Evolutionary conservation across 495 filamentous ascomycete species (phyloP).

Genomic region (Penicillium ochrochloron): DNA sequence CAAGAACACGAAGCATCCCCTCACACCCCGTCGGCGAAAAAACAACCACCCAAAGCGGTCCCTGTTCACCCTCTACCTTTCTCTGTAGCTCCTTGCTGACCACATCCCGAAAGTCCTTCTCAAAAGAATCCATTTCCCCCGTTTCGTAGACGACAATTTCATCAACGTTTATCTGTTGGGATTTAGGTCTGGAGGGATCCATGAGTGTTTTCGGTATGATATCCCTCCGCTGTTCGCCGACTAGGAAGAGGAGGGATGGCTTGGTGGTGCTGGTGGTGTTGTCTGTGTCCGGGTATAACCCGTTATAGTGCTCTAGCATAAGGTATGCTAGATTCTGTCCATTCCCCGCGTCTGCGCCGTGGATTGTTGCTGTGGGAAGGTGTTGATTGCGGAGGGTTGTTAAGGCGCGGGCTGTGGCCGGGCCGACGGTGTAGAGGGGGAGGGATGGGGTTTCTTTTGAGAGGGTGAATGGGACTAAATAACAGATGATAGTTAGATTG

Average conservation of each 20-base stretch:
- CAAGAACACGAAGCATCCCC: constrained; percentile 73
- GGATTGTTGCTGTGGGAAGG: constrained; percentile 57
- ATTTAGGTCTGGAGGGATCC: constrained; percentile 44
- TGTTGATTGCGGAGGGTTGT: constrained; percentile 54
- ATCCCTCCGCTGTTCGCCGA: constrained; percentile 84
- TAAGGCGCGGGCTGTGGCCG: constrained; percentile 80
- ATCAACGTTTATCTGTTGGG: constrained; percentile 62
- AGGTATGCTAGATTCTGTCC: constrained; percentile 76
- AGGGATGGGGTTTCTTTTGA: constrained; percentile 40
- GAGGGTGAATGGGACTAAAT: constrained; percentile 29
- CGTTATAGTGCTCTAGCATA: constrained; percentile 75
- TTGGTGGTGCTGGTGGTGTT: constrained; percentile 19
- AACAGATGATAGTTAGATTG: neutral
- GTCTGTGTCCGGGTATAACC: neutral
- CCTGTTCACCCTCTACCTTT: constrained; percentile 12
- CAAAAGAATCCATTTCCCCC: constrained; percentile 74
- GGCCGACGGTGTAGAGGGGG: constrained; percentile 87
- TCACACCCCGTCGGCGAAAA: constrained; percentile 92
- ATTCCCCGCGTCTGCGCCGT: constrained; percentile 79
- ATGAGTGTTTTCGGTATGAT: constrained; percentile 83
- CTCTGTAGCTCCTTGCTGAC: constrained; percentile 13
- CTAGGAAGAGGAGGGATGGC: constrained; percentile 78
- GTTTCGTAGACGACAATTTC: constrained; percentile 89
- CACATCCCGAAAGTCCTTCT: constrained; percentile 59
- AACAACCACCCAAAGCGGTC: constrained; percentile 78